Base-by-base conservation (phyloP, 768 basidiomycete genomes). In the Rhizopogon sp. region DNA sequence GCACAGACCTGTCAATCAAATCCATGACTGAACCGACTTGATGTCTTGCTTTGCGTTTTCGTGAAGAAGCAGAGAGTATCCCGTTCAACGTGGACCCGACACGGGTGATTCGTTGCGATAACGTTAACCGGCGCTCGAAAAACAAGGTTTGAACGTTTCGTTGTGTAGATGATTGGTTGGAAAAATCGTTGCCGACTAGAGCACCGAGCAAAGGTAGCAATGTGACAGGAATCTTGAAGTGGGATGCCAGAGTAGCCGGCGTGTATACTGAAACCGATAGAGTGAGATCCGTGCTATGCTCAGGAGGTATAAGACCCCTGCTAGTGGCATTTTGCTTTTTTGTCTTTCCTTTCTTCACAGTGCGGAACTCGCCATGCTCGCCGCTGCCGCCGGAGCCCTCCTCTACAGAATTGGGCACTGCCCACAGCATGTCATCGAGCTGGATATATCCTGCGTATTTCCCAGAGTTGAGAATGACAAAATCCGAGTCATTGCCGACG, bases 401-500 rank as follows among this genome's bases (percentile, higher is more conserved):
- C 9, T 66, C 65, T n/a, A 65, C 62, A 10, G 69, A 52, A 31
- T 64, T 53, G 2, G 66, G 33, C 1, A 61, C 55, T 8, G 63
- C 62, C 91, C 91, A 93, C 47, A 83, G 70, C 82, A 93, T 84
- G 57, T 88, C 85, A 57, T 85, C 79, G 54, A 93, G 66, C 0
- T 89, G 84, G 43, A 92, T 82, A 61, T 88, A 93, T 17, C 91
- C 91, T 49, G 72, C 74, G 66, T 93, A 92, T 9, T 83, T 87
- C 35, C 86, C 87, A 11, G 83, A 74, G 61, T 89, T 89, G 51
- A 91, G 71, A 52, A 93, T 77, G 47, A 88, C 83, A 58, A 88
- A 93, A 66, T 93, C 91, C 2, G 90, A 93, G 72, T 93, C 91
- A 56, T 77, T 83, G 22, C 86, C 88, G 0, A 84, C 76, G 44